phyloP scores from a whole-genome alignment of 1,139 yeast species.

The Ashbya aceris region DNA sequence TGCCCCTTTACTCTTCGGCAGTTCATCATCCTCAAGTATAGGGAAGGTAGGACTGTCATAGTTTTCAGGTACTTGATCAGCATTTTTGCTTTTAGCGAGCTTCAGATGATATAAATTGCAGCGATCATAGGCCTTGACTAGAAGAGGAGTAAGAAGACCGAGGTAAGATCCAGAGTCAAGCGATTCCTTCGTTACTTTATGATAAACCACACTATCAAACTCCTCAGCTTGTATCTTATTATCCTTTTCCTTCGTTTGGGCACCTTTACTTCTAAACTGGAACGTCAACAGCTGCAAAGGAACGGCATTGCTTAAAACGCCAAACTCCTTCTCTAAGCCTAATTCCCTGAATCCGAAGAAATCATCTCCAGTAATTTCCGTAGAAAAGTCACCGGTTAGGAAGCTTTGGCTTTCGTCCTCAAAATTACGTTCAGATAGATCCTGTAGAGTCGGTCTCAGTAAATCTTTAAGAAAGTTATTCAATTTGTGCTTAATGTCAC shows the following conservation, averaged over 20 bases:
- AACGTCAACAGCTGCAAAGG: slow-evolving; percentile 67
- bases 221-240: slow-evolving; percentile 55
- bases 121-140: slow-evolving; percentile 42
- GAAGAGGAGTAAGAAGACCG: slow-evolving; percentile 42
- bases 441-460: slow-evolving; percentile 72
- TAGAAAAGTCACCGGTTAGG: slow-evolving; percentile 87
- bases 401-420: slow-evolving; percentile 90
- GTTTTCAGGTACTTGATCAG: slow-evolving; percentile 31
- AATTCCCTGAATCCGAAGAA: slow-evolving; percentile 93
- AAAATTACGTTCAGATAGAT: slow-evolving; percentile 69
- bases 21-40: slow-evolving; percentile 66
- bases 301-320: slow-evolving; percentile 74
- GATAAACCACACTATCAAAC: slow-evolving; percentile 43
- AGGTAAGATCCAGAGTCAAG: slow-evolving; percentile 47
- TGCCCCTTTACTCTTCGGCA: slow-evolving; percentile 62
- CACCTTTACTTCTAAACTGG: slow-evolving; percentile 64
- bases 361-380: slow-evolving; percentile 80
- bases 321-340: slow-evolving; percentile 88
- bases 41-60: slow-evolving; percentile 36
- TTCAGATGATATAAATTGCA: slow-evolving; percentile 40
- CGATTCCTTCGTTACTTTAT: slow-evolving; percentile 42
- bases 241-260: slow-evolving; percentile 37
- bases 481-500: slow-evolving; percentile 58
- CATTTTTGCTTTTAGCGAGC: slow-evolving; percentile 46
- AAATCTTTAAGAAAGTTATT: slow-evolving; percentile 71